phyloP scores from a whole-genome alignment of 208 protist species.

The Wallacemonas rigidus region DNA sequence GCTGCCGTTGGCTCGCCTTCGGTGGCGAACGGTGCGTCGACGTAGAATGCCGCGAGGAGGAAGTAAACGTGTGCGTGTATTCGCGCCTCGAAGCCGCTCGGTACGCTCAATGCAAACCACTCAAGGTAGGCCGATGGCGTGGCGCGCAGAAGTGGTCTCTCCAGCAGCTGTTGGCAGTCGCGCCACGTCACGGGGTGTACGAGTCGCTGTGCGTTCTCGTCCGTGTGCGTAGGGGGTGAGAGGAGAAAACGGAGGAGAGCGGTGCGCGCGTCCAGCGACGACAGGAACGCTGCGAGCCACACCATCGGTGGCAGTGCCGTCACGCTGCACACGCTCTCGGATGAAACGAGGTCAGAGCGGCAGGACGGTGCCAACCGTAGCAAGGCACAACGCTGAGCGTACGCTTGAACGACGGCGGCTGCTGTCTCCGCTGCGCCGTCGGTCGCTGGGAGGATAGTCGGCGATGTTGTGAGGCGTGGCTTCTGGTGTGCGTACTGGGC shows the following conservation, averaged over 20 bases:
- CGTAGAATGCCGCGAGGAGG: slow-evolving; percentile 6
- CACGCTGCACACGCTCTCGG: background rate
- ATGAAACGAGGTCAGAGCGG: background rate
- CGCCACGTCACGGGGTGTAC: background rate
- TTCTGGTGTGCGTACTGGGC: background rate
- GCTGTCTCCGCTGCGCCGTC: background rate
- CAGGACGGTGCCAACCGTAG: background rate
- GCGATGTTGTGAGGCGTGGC: background rate
- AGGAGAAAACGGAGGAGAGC: background rate
- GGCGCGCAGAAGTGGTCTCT: background rate
- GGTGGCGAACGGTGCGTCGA: background rate
- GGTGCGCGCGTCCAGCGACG: background rate
- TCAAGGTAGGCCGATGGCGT: background rate
- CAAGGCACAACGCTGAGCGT: slow-evolving; percentile 7
- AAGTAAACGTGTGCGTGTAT: slow-evolving; percentile 8
- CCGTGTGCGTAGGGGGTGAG: background rate
- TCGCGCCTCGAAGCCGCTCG: slow-evolving; percentile 4
- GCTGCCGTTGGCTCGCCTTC: background rate
- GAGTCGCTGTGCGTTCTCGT: background rate
- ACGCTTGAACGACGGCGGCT: background rate
- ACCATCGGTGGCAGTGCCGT: background rate
- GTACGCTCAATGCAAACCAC: background rate
- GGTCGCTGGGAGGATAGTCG: slow-evolving; percentile 1
- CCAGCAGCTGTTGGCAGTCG: background rate
- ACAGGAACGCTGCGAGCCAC: background rate